Evolutionary conservation across 129 eudicot genomes (phyloP).

Genomic region (Tagetes patula): DNA sequence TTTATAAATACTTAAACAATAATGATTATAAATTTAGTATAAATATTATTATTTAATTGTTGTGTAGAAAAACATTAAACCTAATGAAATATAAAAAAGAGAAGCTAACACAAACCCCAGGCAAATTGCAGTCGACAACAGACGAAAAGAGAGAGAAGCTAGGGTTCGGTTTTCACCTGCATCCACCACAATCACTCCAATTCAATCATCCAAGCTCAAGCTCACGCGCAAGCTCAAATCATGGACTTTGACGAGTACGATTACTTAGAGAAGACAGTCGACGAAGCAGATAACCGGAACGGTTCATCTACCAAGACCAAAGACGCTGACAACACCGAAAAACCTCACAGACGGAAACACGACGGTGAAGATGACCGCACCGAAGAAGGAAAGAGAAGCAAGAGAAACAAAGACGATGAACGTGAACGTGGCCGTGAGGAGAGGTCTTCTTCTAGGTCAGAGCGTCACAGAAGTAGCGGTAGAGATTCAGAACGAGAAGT

Average conservation of each 20-base stretch:
- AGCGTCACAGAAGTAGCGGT: constrained; percentile 35
- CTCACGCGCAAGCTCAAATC: neutral
- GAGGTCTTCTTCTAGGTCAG: constrained; percentile 42
- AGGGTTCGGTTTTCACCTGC: neutral
- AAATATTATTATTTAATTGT: too few species aligned
- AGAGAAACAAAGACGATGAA: constrained; percentile 46
- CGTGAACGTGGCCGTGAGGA: constrained; percentile 35
- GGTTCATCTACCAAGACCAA: constrained; percentile 46
- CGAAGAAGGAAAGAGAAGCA: constrained; percentile 44
- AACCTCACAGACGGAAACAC: constrained; percentile 41
- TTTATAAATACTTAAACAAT: too few species aligned
- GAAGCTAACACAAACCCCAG: neutral
- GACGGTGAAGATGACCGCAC: constrained; percentile 38
- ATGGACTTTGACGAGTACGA: constrained; percentile 98
- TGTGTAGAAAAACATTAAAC: too few species aligned
- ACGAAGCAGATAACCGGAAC: constrained; percentile 39
- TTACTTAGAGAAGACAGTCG: constrained; percentile 82
- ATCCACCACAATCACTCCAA: neutral
- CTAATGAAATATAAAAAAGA: neutral
- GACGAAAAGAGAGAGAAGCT: neutral
- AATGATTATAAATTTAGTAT: too few species aligned
- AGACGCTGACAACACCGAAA: constrained; percentile 57
- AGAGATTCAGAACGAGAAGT: constrained; percentile 37
- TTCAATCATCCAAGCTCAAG: constrained; percentile 11
- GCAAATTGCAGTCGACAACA: constrained; percentile 2